Conservation (phyloP, 2,329 filamentous ascomycete species). For the Escovopsis weberi region DNA sequence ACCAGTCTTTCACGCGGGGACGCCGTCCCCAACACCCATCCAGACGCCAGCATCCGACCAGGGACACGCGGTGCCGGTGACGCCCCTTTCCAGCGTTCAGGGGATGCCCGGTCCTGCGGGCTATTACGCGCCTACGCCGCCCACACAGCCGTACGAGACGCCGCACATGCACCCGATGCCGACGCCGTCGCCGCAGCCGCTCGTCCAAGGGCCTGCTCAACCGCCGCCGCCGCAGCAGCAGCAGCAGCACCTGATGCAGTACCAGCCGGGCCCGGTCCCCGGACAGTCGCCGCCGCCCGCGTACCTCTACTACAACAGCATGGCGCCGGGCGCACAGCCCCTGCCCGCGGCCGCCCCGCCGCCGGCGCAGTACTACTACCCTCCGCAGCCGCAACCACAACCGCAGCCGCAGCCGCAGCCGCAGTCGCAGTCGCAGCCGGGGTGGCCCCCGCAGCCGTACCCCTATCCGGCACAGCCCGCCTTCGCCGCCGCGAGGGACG, state of each 20-base stretch:
- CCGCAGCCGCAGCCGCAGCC: too few species aligned
- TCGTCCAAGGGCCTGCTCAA: constrained; percentile 2
- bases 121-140: not conserved
- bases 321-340: constrained; percentile 4
- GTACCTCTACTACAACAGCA: constrained; percentile 1
- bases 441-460: constrained; percentile 2
- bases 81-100: constrained; percentile 1
- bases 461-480: constrained; percentile 6
- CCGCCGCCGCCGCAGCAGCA: constrained; percentile 2
- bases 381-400: too few species aligned
- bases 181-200: too few species aligned
- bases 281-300: constrained; percentile 6
- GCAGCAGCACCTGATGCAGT: not conserved
- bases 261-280: constrained; percentile 1
- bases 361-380: not conserved
- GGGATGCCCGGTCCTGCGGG: not conserved
- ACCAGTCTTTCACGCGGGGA: too few species aligned
- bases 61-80: not conserved
- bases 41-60: too few species aligned
- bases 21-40: too few species aligned
- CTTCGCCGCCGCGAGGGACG: constrained; percentile 1
- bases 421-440: too few species aligned
- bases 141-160: not conserved
- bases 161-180: constrained; percentile 4
- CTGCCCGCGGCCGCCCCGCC: constrained; percentile 1